phyloP scores from a whole-genome alignment of 2,329 filamentous ascomycete species.

The Aspergillus tanneri region DNA sequence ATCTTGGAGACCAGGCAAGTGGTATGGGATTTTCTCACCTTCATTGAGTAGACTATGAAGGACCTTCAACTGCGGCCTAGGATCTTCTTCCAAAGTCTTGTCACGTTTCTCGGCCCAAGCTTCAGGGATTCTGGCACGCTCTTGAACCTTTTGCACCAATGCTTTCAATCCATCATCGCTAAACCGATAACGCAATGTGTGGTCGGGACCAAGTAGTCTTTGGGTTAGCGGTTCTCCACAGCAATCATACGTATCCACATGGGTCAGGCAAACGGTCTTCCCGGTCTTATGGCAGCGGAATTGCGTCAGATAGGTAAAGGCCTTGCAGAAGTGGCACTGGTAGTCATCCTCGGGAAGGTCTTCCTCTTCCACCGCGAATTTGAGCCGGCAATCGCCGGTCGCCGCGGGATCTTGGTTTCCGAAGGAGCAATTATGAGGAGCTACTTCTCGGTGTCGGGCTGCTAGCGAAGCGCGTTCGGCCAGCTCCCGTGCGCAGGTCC shows the following conservation, averaged over 20 bases:
- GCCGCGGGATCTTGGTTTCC: constrained; percentile 48
- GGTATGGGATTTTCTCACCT: constrained; percentile 93
- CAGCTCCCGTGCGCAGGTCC: constrained; percentile 72
- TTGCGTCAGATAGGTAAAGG: constrained; percentile 85
- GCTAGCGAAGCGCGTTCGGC: constrained; percentile 67
- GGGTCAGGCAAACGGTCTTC: constrained; percentile 78
- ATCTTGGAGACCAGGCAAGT: constrained; percentile 75
- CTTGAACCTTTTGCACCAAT: constrained; percentile 72
- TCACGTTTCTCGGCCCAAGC: constrained; percentile 89
- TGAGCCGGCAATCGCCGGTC: constrained; percentile 55
- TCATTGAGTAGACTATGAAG: constrained; percentile 82
- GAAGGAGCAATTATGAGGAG: constrained; percentile 57
- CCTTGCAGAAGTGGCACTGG: constrained; percentile 88
- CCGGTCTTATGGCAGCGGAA: constrained; percentile 80
- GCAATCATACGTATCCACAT: constrained; percentile 78
- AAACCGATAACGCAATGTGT: constrained; percentile 75
- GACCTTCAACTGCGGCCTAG: constrained; percentile 79
- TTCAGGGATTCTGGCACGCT: constrained; percentile 83
- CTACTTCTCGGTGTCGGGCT: constrained; percentile 59
- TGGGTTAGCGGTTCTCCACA: constrained; percentile 68
- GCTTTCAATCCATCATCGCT: constrained; percentile 67
- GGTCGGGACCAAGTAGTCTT: constrained; percentile 67
- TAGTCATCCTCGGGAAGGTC: constrained; percentile 89
- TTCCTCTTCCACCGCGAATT: constrained; percentile 65
- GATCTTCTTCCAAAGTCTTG: constrained; percentile 76